Conservation (phyloP, 495 filamentous ascomycete genomes). For the Aspergillus cristatus region DNA sequence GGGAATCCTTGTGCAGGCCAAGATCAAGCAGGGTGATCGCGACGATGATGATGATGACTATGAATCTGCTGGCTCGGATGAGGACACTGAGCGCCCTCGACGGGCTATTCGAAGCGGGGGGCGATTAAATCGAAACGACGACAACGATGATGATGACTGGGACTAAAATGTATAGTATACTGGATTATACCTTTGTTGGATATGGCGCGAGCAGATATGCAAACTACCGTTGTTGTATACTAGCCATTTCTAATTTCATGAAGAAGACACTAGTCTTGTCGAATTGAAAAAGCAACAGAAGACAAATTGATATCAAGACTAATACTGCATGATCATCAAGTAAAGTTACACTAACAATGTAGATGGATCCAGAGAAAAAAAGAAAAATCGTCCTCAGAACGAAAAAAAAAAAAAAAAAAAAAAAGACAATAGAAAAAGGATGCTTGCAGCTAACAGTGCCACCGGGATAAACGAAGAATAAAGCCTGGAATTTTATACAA, state of each 20-base stretch:
- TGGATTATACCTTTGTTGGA: not conserved
- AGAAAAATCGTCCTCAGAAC: constrained; percentile 5
- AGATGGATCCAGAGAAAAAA: constrained; percentile 4
- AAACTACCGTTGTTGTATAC: too few species aligned
- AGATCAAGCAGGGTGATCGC: constrained; percentile 35
- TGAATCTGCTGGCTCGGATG: constrained; percentile 14
- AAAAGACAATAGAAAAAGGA: constrained; percentile 4
- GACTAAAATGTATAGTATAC: constrained; percentile 41
- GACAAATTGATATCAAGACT: constrained; percentile 6
- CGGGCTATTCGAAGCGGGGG: constrained; percentile 44
- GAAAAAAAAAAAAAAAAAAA: constrained; percentile 10
- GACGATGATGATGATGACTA: constrained; percentile 16
- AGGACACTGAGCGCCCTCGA: constrained; percentile 29
- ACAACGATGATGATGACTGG: constrained; percentile 57
- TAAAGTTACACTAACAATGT: constrained; percentile 27
- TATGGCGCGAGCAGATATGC: constrained; percentile 4
- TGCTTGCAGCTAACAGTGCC: not conserved
- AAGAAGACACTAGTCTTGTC: too few species aligned
- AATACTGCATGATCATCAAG: constrained; percentile 27
- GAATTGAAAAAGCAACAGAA: constrained; percentile 3
- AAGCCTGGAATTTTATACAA: constrained; percentile 16
- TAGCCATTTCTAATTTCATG: too few species aligned
- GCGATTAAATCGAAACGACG: constrained; percentile 15
- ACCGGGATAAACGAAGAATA: not conserved
- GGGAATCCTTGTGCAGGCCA: constrained; percentile 50